These are phyloP conservation scores for Trypanosoma lewisi DNA, from an alignment of 208 protist species.

Conservation along the genomic window DNA sequence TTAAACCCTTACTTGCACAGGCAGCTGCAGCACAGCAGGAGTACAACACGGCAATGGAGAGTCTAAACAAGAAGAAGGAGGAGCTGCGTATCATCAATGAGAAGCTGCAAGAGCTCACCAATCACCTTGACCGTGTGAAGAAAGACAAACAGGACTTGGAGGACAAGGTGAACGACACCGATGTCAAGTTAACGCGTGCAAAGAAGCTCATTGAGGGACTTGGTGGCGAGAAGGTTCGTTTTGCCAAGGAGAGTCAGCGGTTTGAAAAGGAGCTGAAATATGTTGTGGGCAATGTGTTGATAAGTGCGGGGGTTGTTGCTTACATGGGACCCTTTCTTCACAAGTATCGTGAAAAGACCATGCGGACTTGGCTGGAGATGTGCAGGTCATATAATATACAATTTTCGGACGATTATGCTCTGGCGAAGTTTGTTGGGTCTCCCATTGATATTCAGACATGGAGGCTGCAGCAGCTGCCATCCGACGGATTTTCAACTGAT, in stretches of 20 bases:
- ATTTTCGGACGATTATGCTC: conserved; percentile 80
- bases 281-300: conserved; percentile 94
- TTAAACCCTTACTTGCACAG: conserved; percentile 92
- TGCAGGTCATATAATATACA: conserved; percentile 71
- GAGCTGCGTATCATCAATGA: conserved; percentile 90
- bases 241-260: conserved; percentile 75
- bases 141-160: conserved; percentile 91
- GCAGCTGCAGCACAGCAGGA: conserved; percentile 79
- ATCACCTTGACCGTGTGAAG: conserved; percentile 83
- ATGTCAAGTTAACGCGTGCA: conserved; percentile 94
- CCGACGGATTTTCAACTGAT: conserved; percentile 91
- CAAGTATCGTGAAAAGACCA: conserved; percentile 84
- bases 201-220: conserved; percentile 94
- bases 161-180: conserved; percentile 90
- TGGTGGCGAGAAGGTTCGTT: conserved; percentile 93
- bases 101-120: conserved; percentile 81
- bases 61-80: conserved; percentile 91
- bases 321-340: conserved; percentile 96
- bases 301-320: conserved; percentile 92
- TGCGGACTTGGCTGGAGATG: conserved; percentile 73
- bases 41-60: conserved; percentile 84
- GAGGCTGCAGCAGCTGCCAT: conserved; percentile 92
- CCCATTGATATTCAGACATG: conserved; percentile 91
- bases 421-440: conserved; percentile 87
- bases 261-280: conserved; percentile 83